Conservation (phyloP, 495 filamentous ascomycete genomes). For the Aspergillus panamensis region DNA sequence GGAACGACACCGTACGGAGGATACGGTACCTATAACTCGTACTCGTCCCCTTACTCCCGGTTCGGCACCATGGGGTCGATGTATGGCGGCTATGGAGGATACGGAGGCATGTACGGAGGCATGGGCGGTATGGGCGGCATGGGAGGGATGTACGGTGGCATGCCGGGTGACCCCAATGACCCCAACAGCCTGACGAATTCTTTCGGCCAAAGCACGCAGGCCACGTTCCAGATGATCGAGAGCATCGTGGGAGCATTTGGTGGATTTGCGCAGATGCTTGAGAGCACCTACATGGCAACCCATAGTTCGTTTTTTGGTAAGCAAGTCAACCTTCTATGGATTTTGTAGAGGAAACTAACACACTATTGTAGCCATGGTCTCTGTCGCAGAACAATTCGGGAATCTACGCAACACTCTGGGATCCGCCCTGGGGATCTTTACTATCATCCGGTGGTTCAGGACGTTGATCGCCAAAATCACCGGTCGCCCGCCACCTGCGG, state of each 20-base stretch:
- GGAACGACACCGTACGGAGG: conserved; percentile 50
- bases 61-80: conserved; percentile 56
- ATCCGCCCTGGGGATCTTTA: conserved; percentile 92
- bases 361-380: conserved; percentile 78
- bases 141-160: conserved; percentile 50
- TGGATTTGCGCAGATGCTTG: conserved; percentile 98
- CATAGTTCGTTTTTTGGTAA: conserved; percentile 97
- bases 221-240: conserved; percentile 99
- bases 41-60: conserved; percentile 64
- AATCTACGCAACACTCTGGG: conserved; percentile 92
- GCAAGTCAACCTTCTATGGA: conserved; percentile 26
- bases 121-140: conserved; percentile 45
- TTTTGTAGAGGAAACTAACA: conserved; percentile 18
- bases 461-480: conserved; percentile 89
- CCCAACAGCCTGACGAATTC: conserved; percentile 87
- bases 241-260: conserved; percentile 95
- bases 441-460: conserved; percentile 87
- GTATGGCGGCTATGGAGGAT: conserved; percentile 56
- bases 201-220: conserved; percentile 86
- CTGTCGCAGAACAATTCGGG: conserved; percentile 94
- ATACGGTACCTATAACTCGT: conserved; percentile 48
- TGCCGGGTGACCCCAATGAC: conserved; percentile 72
- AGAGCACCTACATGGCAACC: conserved; percentile 99
- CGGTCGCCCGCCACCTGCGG: conserved; percentile 85
- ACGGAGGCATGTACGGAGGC: conserved; percentile 54